These are phyloP conservation scores for Plenodomus tracheiphilus DNA, from an alignment of 2,329 filamentous ascomycete species.

Conservation along the genomic window DNA sequence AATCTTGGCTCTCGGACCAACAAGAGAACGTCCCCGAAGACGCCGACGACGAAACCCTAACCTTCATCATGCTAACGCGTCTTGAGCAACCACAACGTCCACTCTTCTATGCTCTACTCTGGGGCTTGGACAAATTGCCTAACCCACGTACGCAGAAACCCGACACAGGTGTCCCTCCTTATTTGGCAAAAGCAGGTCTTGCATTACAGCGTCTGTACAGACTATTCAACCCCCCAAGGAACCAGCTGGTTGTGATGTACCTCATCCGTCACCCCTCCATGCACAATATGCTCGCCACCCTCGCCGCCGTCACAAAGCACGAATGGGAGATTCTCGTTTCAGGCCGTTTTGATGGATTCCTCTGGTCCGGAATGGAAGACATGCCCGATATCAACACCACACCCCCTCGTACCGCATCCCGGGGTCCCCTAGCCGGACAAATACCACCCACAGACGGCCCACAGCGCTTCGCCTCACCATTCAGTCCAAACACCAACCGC, in stretches of 20 bases:
- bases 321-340: constrained; percentile 97
- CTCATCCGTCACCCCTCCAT: constrained; percentile 79
- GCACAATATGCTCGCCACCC: constrained; percentile 83
- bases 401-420: constrained; percentile 29
- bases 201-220: constrained; percentile 87
- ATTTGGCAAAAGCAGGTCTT: constrained; percentile 73
- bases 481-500: constrained; percentile 55
- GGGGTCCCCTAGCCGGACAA: constrained; percentile 49
- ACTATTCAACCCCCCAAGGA: constrained; percentile 71
- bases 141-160: constrained; percentile 70
- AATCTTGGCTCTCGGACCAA: constrained; percentile 84
- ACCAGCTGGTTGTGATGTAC: constrained; percentile 84
- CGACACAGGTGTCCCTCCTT: constrained; percentile 63
- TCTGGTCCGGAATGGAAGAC: constrained; percentile 87
- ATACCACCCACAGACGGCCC: constrained; percentile 46
- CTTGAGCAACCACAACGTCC: constrained; percentile 75
- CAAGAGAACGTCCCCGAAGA: constrained; percentile 80
- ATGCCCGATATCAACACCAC: constrained; percentile 32
- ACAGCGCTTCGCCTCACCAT: constrained; percentile 49
- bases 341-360: constrained; percentile 91
- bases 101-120: constrained; percentile 79
- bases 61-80: constrained; percentile 91
- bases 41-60: constrained; percentile 90
- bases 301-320: constrained; percentile 84
- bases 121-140: constrained; percentile 58